Percentiles rank a stretch among this genome's conserved stretches.
These are phyloP conservation scores for Litsea cubeba DNA, from an alignment of 164 flowering plant species.

Conservation along the genomic window DNA sequence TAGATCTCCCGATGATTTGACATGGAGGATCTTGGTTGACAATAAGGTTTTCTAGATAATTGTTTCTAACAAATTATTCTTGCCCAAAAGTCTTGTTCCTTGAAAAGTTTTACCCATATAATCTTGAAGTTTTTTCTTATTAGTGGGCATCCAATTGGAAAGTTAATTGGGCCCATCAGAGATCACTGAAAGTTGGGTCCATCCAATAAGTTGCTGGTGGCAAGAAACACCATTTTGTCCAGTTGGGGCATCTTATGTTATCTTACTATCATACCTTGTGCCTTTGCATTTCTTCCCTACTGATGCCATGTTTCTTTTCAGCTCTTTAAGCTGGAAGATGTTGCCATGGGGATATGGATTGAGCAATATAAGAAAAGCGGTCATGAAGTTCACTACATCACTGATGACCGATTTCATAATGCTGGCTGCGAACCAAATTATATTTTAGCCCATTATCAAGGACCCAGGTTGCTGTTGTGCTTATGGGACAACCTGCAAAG, in stretches of 20 bases:
- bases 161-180: not conserved
- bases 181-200: not conserved
- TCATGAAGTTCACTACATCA: conserved; percentile 47
- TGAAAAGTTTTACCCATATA: not conserved
- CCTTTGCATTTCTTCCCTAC: not conserved
- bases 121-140: not conserved
- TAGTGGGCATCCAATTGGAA: not conserved
- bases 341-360: conserved; percentile 95
- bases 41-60: too few relatives aligned
- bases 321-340: conserved; percentile 93
- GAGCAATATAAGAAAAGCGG: conserved; percentile 51
- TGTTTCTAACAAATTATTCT: too few relatives aligned
- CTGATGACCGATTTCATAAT: conserved; percentile 62
- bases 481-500: conserved; percentile 84
- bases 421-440: conserved; percentile 76
- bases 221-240: not conserved
- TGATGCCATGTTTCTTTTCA: conserved; percentile 20
- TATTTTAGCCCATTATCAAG: conserved; percentile 83
- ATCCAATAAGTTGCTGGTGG: not conserved
- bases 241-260: not conserved
- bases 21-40: too few relatives aligned
- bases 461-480: conserved; percentile 73
- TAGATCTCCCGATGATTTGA: too few relatives aligned
- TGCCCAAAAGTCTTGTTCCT: not conserved
- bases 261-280: not conserved